These are phyloP conservation scores for Mycena rosella DNA, from an alignment of 768 basidiomycete genomes.

Conservation along the genomic window DNA sequence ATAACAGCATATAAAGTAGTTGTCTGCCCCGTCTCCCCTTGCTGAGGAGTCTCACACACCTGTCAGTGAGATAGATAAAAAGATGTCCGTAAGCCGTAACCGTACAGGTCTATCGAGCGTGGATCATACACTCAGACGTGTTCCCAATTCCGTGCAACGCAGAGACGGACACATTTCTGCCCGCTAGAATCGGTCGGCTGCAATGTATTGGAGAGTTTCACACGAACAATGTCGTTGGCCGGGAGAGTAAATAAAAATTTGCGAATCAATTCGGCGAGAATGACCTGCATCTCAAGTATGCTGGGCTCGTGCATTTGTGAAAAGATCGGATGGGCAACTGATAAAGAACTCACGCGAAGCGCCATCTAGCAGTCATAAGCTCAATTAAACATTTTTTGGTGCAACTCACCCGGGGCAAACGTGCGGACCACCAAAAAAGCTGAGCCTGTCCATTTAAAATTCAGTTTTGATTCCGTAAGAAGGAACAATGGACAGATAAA, in stretches of 20 bases:
- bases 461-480: background rate
- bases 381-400: conserved; percentile 2
- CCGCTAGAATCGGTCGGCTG: conserved; percentile 12
- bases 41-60: too few species aligned
- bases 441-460: background rate
- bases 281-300: conserved; percentile 14
- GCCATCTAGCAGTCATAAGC: conserved; percentile 8
- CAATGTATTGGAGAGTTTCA: conserved; percentile 11
- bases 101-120: background rate
- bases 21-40: too few species aligned
- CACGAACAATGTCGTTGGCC: background rate
- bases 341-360: conserved; percentile 11
- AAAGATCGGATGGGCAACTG: background rate
- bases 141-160: conserved; percentile 5
- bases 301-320: background rate
- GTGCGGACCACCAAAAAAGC: conserved; percentile 19
- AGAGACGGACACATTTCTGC: conserved; percentile 3
- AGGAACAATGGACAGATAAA: background rate
- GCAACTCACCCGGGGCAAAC: conserved; percentile 16
- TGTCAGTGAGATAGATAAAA: too few species aligned
- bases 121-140: conserved; percentile 2
- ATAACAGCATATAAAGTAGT: too few species aligned
- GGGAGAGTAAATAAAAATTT: conserved; percentile 11
- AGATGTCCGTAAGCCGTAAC: conserved; percentile 1
- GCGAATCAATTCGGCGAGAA: conserved; percentile 6